A percentile compares a stretch with the other conserved stretches of the same genome.
Conservation (phyloP, 495 filamentous ascomycete species). For the Rostrohypoxylon terebratum region DNA sequence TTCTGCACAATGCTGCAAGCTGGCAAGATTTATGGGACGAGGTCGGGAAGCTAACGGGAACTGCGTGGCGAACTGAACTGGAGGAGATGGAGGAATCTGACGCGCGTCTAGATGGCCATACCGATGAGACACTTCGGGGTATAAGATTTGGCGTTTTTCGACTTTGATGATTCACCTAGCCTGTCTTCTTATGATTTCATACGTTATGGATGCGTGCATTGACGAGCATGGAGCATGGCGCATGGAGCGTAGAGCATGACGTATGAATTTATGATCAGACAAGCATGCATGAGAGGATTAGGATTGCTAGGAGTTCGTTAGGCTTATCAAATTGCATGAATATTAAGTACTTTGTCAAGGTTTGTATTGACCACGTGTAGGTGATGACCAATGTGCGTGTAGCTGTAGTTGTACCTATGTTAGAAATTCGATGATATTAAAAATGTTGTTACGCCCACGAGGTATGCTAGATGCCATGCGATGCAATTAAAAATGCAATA, state of each 20-base stretch:
- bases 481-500: constrained; percentile 30
- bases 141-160: constrained; percentile 44
- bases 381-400: background rate
- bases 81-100: constrained; percentile 43
- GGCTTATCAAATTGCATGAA: background rate
- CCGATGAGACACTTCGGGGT: constrained; percentile 34
- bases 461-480: constrained; percentile 24
- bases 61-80: constrained; percentile 55
- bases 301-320: background rate
- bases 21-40: constrained; percentile 61
- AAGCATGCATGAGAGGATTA: background rate
- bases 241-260: background rate
- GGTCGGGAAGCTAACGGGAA: constrained; percentile 56
- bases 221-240: background rate
- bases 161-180: constrained; percentile 10
- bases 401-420: background rate
- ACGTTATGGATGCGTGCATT: constrained; percentile 10
- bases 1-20: constrained; percentile 57
- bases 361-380: background rate
- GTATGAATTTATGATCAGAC: background rate
- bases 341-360: no score
- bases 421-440: constrained; percentile 15
- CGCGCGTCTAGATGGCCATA: constrained; percentile 15
- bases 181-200: background rate
- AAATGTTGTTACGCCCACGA: constrained; percentile 25